phyloP scores from a whole-genome alignment of 106 monocot species.

The Posidonia australis region DNA sequence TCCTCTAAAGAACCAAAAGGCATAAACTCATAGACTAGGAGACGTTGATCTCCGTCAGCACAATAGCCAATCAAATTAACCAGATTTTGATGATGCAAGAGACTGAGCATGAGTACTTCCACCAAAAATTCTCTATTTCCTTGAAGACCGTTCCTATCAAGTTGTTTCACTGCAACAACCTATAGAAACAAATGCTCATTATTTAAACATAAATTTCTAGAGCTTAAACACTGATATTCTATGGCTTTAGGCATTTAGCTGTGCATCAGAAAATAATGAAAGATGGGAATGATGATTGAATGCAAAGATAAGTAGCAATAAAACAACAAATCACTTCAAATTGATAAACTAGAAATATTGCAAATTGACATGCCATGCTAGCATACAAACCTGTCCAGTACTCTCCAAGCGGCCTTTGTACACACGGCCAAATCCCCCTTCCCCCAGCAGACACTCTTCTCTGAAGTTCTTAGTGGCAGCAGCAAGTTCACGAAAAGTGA shows the following conservation, averaged over 20 bases:
- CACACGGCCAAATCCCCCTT: constrained; percentile 53
- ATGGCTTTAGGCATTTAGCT: not conserved
- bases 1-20: constrained; percentile 16
- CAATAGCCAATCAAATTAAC: constrained; percentile 23
- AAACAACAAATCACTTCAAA: not conserved
- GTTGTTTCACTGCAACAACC: constrained; percentile 38
- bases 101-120: constrained; percentile 54
- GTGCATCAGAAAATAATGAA: not conserved
- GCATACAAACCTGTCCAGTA: constrained; percentile 31
- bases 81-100: constrained; percentile 36
- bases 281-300: no score
- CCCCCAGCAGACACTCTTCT: constrained; percentile 39
- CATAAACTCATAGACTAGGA: constrained; percentile 19
- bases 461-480: constrained; percentile 40
- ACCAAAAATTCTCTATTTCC: constrained; percentile 59
- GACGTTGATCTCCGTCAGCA: constrained; percentile 20
- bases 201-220: not conserved
- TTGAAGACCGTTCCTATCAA: constrained; percentile 42
- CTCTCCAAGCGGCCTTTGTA: constrained; percentile 45
- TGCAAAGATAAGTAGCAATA: no score
- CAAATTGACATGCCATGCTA: not conserved
- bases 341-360: not conserved
- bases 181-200: not conserved
- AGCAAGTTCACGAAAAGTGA: constrained; percentile 46
- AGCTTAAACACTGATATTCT: not conserved